A percentile compares a stretch with the other conserved stretches of the same genome.
These are phyloP conservation scores for Lumnitzera racemosa DNA, from an alignment of 345 rosid genomes.

Conservation along the genomic window DNA sequence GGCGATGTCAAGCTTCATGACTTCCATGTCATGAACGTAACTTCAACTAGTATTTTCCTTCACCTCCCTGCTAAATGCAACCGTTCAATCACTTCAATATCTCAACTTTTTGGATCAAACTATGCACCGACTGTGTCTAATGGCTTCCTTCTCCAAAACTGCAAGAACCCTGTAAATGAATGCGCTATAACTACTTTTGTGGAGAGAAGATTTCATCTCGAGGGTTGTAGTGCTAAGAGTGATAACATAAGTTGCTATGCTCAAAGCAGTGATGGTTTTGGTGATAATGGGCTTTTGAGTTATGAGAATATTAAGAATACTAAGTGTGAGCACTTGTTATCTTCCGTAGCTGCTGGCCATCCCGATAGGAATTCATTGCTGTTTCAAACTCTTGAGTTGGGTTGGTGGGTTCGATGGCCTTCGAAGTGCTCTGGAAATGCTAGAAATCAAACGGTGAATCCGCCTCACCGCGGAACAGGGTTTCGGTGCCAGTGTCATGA, in stretches of 20 bases:
- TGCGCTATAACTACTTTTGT: conserved; percentile 32
- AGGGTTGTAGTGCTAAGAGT: conserved; percentile 16
- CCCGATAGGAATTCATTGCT: conserved; percentile 21
- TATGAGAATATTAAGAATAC: conserved; percentile 13
- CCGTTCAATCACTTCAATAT: conserved; percentile 25
- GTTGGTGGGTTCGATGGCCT: conserved; percentile 59
- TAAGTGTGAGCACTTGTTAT: conserved; percentile 32
- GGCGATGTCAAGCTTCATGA: conserved; percentile 21
- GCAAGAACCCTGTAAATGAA: conserved; percentile 8
- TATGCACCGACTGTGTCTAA: conserved; percentile 40
- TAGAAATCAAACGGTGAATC: neutral
- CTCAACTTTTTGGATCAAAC: conserved; percentile 20
- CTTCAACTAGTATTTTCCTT: conserved; percentile 30
- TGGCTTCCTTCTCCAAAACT: conserved; percentile 48
- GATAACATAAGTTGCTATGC: conserved; percentile 36
- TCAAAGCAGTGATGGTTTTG: neutral
- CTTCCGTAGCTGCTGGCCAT: conserved; percentile 39
- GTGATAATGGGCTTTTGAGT: conserved; percentile 10
- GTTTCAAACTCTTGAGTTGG: conserved; percentile 39
- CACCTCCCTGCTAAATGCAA: conserved; percentile 33
- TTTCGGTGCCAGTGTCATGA: conserved; percentile 43
- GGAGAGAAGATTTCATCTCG: conserved; percentile 2
- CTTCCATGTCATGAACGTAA: conserved; percentile 47
- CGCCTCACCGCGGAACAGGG: conserved; percentile 18
- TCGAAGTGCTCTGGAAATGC: conserved; percentile 27